Evolutionary conservation across 352 stramenopile species (phyloP).

Genomic region (Blastocystis sp.): DNA sequence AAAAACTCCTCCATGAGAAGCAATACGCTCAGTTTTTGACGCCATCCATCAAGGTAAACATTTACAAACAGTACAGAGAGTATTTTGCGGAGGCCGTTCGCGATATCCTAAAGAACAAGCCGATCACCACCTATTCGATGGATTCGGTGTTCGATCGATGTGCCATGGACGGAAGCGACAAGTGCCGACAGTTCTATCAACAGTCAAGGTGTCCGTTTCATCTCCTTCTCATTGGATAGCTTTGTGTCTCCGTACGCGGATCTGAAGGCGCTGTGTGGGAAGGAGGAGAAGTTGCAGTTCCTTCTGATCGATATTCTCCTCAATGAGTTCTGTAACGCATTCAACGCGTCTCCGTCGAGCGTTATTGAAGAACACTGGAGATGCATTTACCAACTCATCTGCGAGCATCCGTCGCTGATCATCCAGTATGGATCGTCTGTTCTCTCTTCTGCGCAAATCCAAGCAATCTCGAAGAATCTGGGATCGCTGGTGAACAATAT

Average conservation of each 20-base stretch:
- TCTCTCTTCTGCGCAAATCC: neutral
- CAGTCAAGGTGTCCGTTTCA: neutral
- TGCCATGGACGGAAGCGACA: neutral
- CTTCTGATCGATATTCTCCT: neutral
- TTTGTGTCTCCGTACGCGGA: neutral
- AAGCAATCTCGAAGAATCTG: neutral
- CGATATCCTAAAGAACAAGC: neutral
- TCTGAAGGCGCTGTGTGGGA: neutral
- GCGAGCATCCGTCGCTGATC: neutral
- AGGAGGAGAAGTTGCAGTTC: neutral
- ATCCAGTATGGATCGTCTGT: neutral
- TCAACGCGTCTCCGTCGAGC: neutral
- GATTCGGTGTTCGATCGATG: neutral
- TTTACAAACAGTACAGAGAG: neutral
- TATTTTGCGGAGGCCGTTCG: constrained; percentile 12
- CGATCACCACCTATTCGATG: neutral
- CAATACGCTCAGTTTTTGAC: constrained; percentile 21
- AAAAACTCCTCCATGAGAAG: constrained; percentile 15
- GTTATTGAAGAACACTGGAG: neutral
- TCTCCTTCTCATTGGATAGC: neutral
- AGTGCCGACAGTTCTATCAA: neutral
- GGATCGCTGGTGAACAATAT: neutral
- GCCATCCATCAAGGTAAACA: constrained; percentile 40
- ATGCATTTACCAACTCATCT: neutral
- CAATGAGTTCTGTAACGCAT: neutral